Evolutionary conservation across 169 alveolate genomes (phyloP).

Genomic region (Eimeria acervulina): DNA sequence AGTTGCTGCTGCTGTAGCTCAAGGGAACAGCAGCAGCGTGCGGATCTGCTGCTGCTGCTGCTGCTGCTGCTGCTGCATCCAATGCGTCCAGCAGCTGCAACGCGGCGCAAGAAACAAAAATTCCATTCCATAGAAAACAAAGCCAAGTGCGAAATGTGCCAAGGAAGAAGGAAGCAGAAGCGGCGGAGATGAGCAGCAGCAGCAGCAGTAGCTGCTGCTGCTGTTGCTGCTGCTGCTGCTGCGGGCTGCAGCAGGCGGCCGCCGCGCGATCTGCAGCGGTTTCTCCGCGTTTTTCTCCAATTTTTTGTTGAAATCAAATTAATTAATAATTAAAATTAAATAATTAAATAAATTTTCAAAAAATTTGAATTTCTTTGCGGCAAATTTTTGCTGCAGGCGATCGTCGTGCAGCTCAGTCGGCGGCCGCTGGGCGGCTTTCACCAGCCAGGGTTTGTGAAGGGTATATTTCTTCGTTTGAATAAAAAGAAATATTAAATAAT

Average conservation of each 20-base stretch:
- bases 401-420: no score
- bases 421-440: no score
- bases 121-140: not conserved
- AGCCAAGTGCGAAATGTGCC: not conserved
- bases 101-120: constrained; percentile 10
- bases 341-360: not conserved
- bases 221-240: constrained; percentile 30
- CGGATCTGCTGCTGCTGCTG: no score
- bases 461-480: no score
- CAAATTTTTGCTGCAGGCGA: not conserved
- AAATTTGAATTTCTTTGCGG: not conserved
- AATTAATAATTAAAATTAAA: not conserved
- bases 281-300: not conserved
- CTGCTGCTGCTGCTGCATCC: no score
- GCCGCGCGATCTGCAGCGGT: constrained; percentile 6
- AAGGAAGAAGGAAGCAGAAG: constrained; percentile 8
- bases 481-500: no score
- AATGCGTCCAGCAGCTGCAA: constrained; percentile 8
- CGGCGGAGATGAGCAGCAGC: not conserved
- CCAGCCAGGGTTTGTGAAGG: no score
- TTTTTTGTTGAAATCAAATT: not conserved
- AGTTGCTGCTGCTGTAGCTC: constrained; percentile 22
- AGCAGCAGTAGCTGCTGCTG: constrained; percentile 21
- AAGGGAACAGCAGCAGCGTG: not conserved
- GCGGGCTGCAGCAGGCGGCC: constrained; percentile 22